phyloP scores from a whole-genome alignment of 176 grass and related monocot species.

The Coix lacrymajobi region DNA sequence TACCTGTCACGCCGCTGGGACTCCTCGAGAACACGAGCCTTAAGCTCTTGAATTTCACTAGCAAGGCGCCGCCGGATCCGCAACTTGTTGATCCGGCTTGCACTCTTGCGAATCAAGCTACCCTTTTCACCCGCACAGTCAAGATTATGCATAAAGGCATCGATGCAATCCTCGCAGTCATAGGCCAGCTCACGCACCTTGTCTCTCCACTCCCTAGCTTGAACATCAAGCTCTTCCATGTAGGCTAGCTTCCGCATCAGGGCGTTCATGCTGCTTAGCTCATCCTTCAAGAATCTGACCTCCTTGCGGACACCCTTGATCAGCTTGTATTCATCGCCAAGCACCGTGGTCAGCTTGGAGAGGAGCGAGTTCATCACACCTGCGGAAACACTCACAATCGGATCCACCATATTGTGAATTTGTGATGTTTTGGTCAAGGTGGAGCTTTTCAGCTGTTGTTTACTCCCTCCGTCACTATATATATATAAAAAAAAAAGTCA shows the following conservation, averaged over 20 bases:
- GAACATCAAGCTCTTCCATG: not conserved
- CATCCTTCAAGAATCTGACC: not conserved
- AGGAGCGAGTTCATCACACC: too few relatives aligned
- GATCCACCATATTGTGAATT: too few relatives aligned
- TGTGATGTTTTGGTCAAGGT: too few relatives aligned
- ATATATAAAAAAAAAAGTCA: too few relatives aligned
- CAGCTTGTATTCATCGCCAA: too few relatives aligned
- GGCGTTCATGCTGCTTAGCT: not conserved
- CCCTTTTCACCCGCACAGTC: not conserved
- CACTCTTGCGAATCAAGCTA: not conserved
- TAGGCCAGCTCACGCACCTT: conserved; percentile 2
- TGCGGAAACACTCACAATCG: too few relatives aligned
- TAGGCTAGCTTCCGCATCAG: not conserved
- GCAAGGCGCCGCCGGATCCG: not conserved
- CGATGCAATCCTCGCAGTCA: not conserved
- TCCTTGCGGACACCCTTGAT: not conserved
- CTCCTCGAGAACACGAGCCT: not conserved
- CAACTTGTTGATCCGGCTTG: not conserved
- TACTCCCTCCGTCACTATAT: too few relatives aligned
- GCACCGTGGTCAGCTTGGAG: too few relatives aligned
- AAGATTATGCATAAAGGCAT: not conserved
- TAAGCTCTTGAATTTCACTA: not conserved
- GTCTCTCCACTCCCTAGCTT: not conserved
- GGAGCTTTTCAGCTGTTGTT: too few relatives aligned
- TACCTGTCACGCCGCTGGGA: not conserved